Conservation (phyloP, 2,329 filamentous ascomycete species). For the Arthroderma sp. region DNA sequence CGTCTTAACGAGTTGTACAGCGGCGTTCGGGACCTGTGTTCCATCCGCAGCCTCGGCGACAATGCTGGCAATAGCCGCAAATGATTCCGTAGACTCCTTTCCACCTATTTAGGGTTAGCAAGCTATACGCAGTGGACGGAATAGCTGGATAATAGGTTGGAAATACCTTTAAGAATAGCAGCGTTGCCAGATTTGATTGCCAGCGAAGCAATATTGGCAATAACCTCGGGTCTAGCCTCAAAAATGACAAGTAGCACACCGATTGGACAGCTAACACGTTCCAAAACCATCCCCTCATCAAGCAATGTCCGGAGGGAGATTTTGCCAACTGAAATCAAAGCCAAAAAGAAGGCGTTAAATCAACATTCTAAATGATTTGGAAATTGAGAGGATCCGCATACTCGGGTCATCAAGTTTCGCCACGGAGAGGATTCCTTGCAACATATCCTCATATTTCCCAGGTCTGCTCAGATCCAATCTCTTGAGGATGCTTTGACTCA, state of each 20-base stretch:
- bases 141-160: background rate
- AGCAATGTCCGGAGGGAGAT: conserved; percentile 71
- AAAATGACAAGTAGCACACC: conserved; percentile 98
- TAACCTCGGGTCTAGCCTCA: conserved; percentile 92
- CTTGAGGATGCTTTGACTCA: conserved; percentile 75
- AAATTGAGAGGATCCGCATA: conserved; percentile 33
- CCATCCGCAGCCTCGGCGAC: conserved; percentile 64
- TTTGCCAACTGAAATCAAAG: conserved; percentile 52
- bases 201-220: conserved; percentile 91
- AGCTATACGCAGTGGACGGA: background rate
- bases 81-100: conserved; percentile 92
- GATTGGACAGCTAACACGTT: conserved; percentile 85
- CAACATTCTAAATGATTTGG: background rate
- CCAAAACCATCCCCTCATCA: conserved; percentile 72
- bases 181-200: conserved; percentile 96
- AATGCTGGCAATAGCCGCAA: conserved; percentile 73
- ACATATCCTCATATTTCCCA: conserved; percentile 96
- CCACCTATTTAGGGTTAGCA: conserved; percentile 44
- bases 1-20: conserved; percentile 87
- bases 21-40: conserved; percentile 67
- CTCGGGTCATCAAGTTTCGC: conserved; percentile 71
- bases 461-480: conserved; percentile 72
- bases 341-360: conserved; percentile 9
- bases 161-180: conserved; percentile 74
- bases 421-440: conserved; percentile 86